Base-by-base conservation (phyloP, 1,284 basidiomycete species). In the Bondarzewia mesenterica region DNA sequence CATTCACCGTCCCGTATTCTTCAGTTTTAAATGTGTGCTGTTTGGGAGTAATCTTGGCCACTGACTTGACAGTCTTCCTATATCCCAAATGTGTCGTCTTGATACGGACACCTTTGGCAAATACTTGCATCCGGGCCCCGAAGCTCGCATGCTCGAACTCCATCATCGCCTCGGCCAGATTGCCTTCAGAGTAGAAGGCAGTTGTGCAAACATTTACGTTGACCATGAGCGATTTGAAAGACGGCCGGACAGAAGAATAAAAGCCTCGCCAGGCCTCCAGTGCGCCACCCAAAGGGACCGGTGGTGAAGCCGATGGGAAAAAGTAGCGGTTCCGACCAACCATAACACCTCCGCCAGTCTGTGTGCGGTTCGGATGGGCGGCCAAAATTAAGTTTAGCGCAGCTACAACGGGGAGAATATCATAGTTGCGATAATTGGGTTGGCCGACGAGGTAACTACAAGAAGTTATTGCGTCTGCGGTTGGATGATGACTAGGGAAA, bases 151-250 rank as follows among this genome's bases (percentile, higher is more conserved):
- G 57, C 36, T 57, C 58, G 58, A 85, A 87, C 25, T 74, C 71
- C 0, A 63, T 54, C 67, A 88, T 69, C 0, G 77, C 76, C 2
- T 71, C 62, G 0, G 76, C 80, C 3, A 89, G 68, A 54, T 82
- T 85, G 12, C 78, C 77, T 1, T 77, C 70, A 3, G 61, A 72
- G 58, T 89, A 87, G 59, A 89, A 89, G 2, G 85, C 85, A 0
- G 85, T 85, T 15, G 83, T 85, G 58, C 82, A 85, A 2, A 81
- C 81, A 52, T 89, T 87, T 48, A 89, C 78, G 55, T 89, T 89
- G 26, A 88, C 81, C 82, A 87, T 83, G 26, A 89, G 68, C 53
- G 85, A 80, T 40, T 78, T 77, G 60, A 82, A 80, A 2, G 80
- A 66, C 2, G 85, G 82, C 7, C 86, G 77, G 38, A 86, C 83